Percentiles rank a stretch among this genome's conserved stretches.
phyloP scores from a whole-genome alignment of 2,329 filamentous ascomycete genomes.

The Arthrobotrys musiformis region DNA sequence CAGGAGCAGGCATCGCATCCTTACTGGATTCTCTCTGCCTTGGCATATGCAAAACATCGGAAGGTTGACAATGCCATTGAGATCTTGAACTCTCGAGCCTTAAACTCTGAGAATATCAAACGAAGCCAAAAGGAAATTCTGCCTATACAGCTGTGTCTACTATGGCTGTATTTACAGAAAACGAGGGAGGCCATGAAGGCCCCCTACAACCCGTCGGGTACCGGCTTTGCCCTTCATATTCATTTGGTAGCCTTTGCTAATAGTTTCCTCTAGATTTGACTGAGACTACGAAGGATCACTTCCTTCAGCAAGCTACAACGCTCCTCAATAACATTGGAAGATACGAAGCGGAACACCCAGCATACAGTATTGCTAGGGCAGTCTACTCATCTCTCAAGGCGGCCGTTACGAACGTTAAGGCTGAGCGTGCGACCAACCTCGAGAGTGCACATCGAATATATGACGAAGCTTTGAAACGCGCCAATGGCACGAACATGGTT shows the following conservation, averaged over 20 bases:
- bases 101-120: slow-evolving; percentile 74
- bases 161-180: slow-evolving; percentile 92
- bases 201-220: slow-evolving; percentile 69
- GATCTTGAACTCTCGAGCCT: slow-evolving; percentile 74
- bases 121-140: slow-evolving; percentile 82
- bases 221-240: background rate
- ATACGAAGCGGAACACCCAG: slow-evolving; percentile 90
- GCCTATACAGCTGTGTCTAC: slow-evolving; percentile 83
- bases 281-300: slow-evolving; percentile 90
- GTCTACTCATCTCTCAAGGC: slow-evolving; percentile 88
- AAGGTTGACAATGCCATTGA: slow-evolving; percentile 86
- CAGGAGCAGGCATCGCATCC: slow-evolving; percentile 90
- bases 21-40: slow-evolving; percentile 97
- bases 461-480: slow-evolving; percentile 88
- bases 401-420: slow-evolving; percentile 75
- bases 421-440: slow-evolving; percentile 73
- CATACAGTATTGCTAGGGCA: slow-evolving; percentile 88
- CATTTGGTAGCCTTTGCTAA: slow-evolving; percentile 13
- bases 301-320: slow-evolving; percentile 87
- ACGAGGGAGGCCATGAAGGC: slow-evolving; percentile 81
- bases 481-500: slow-evolving; percentile 87
- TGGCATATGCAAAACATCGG: slow-evolving; percentile 95
- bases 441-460: slow-evolving; percentile 91
- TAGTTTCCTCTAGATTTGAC: slow-evolving; percentile 69
- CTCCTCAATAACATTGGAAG: slow-evolving; percentile 95